Conservation (phyloP, 352 stramenopile genomes). For the Globisporangium abappressorium region DNA sequence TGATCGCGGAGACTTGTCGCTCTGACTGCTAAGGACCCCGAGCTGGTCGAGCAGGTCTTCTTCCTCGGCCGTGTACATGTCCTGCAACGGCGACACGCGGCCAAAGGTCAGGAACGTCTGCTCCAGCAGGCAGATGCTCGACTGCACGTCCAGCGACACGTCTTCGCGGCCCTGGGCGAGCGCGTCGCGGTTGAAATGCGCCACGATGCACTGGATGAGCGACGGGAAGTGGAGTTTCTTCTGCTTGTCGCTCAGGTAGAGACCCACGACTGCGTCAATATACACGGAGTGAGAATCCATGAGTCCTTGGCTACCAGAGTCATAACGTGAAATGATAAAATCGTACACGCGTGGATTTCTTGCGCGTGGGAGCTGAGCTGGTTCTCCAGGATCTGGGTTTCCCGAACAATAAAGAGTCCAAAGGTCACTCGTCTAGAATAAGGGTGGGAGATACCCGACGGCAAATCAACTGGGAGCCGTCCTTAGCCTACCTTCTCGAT, state of each 20-base stretch:
- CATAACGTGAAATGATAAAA: neutral
- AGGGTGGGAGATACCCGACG: too few species aligned
- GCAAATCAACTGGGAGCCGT: neutral
- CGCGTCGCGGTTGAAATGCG: conserved; percentile 34
- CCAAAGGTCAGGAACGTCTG: conserved; percentile 55
- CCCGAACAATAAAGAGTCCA: neutral
- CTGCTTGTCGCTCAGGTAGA: conserved; percentile 41
- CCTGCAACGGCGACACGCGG: conserved; percentile 54
- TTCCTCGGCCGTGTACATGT: conserved; percentile 80
- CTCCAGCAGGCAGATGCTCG: conserved; percentile 64
- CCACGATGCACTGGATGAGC: conserved; percentile 37
- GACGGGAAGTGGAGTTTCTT: conserved; percentile 29
- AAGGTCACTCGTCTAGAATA: neutral
- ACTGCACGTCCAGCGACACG: conserved; percentile 59
- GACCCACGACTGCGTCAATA: conserved; percentile 26
- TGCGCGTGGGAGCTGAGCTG: conserved; percentile 46
- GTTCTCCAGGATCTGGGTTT: conserved; percentile 42
- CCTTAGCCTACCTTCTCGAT: conserved; percentile 25
- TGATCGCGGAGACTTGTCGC: conserved; percentile 7
- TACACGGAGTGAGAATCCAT: neutral
- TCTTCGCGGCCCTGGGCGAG: conserved; percentile 26
- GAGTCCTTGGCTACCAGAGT: neutral
- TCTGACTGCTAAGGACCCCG: conserved; percentile 18
- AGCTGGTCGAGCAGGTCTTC: conserved; percentile 69
- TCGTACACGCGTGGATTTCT: conserved; percentile 58